These are phyloP conservation scores for Conticribra guillardii DNA, from an alignment of 108 stramenopile species.

Conservation along the genomic window DNA sequence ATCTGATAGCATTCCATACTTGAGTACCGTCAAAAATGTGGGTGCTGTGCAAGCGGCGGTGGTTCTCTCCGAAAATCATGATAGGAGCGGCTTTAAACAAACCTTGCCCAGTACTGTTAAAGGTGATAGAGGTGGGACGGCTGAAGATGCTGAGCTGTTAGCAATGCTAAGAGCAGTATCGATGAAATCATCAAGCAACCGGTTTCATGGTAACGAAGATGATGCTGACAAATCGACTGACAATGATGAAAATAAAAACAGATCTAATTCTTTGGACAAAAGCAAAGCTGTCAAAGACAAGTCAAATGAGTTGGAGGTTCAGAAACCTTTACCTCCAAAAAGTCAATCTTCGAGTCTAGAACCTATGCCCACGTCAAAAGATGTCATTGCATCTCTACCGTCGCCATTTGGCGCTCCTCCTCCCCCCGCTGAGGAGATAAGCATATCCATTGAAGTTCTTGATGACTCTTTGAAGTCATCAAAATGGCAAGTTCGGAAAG, in stretches of 20 bases:
- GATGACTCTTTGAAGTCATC: slow-evolving; percentile 52
- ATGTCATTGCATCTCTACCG: no score
- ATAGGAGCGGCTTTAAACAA: slow-evolving; percentile 37
- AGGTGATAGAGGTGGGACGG: slow-evolving; percentile 79
- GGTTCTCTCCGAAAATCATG: neutral
- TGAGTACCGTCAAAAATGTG: no score
- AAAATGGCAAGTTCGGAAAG: slow-evolving; percentile 76
- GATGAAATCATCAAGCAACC: slow-evolving; percentile 50
- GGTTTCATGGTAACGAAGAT: slow-evolving; percentile 32
- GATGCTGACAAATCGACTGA: no score
- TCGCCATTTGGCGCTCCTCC: slow-evolving; percentile 15
- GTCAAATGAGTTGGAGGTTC: no score
- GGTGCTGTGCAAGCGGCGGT: no score
- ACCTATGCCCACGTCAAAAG: no score
- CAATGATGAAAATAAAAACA: no score
- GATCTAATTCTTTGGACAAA: no score
- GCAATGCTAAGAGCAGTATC: slow-evolving; percentile 72
- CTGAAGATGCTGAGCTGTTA: slow-evolving; percentile 80
- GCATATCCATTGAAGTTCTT: slow-evolving; percentile 60
- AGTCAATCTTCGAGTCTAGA: no score
- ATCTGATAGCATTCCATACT: no score
- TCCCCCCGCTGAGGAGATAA: slow-evolving; percentile 35
- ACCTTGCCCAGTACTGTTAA: slow-evolving; percentile 58
- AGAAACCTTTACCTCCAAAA: no score
- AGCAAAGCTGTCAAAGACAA: no score